Evolutionary conservation across 2,329 filamentous ascomycete species (phyloP).

Genomic region (Penicillium sclerotigenum): DNA sequence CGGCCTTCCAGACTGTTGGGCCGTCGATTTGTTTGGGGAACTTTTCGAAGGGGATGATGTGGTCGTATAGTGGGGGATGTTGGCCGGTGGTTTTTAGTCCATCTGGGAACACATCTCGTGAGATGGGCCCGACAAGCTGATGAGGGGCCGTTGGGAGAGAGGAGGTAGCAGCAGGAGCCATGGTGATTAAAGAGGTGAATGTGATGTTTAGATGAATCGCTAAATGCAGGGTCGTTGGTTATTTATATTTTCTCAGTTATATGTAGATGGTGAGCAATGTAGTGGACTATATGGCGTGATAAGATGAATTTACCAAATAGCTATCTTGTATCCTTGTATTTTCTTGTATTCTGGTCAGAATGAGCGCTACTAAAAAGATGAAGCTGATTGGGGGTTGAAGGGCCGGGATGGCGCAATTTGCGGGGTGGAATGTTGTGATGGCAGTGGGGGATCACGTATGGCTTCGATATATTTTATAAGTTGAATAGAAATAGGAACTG

Average conservation of each 20-base stretch:
- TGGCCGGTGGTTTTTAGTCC: slow-evolving; percentile 69
- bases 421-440: slow-evolving; percentile 28
- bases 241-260: slow-evolving; percentile 15
- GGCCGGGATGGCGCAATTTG: slow-evolving; percentile 31
- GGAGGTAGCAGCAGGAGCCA: slow-evolving; percentile 43
- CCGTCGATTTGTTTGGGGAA: slow-evolving; percentile 71
- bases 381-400: slow-evolving; percentile 17
- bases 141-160: slow-evolving; percentile 38
- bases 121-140: slow-evolving; percentile 36
- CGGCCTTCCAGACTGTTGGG: slow-evolving; percentile 67
- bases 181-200: slow-evolving; percentile 13
- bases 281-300: slow-evolving; percentile 33
- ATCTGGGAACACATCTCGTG: slow-evolving; percentile 57
- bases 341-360: background rate
- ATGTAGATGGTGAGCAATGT: slow-evolving; percentile 20
- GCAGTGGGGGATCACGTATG: slow-evolving; percentile 8
- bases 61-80: slow-evolving; percentile 64
- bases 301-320: no score
- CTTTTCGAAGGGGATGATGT: slow-evolving; percentile 62
- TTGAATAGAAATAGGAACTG: no score
- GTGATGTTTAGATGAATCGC: background rate
- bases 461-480: background rate
- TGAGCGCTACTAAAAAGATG: background rate
- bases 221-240: background rate
- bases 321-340: no score